Evolutionary conservation across 106 monocot genomes (phyloP), one percentile per base, ranked within the genome.

Genomic region (Hemerocallis citrina): DNA sequence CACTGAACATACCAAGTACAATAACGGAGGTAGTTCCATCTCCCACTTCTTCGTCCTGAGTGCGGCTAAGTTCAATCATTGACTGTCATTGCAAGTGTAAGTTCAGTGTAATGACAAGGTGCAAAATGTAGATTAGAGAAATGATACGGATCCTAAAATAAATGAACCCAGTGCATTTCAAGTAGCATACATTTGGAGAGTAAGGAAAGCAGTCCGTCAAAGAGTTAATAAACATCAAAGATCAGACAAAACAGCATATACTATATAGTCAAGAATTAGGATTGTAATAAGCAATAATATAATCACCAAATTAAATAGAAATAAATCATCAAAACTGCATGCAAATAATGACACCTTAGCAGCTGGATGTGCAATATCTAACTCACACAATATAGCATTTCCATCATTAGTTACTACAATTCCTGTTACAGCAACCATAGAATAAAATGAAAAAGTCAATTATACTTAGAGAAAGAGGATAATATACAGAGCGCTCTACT

Each of bases 11-110:
- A 88, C 87, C 87, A 46, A 88, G 79, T 69, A 88, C 79, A 72
- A 88, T 88, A 11, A 88, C 87, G 61, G 87, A 88, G 25, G 87
- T 88, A 48, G 87, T 88, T 34, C 87, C 87, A 79, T 88, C 87
- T 34, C 87, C 87, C 33, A 88, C 87, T 71, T 88, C 87, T 73
- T 88, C 87, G 79, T 88, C 87, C 55, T 88, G 87, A 36, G 87
- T 79, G 43, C 87, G 87, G 45, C 87, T 88, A 32, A 88, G 82
- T 59, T 88, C 87, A 61, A 88, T 88, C 87, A 88, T 88, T 45
- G 87, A 82, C 87, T 88, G 57, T 7, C 22, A 52, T 43, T 9
- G 46, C 67, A 59, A 16, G 28, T 3, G 41, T 34, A 49, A 69
- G 33, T 22, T 5, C 35, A 36, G 6, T 24, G 34, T 42, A 0